Percentiles rank a stretch among this genome's conserved stretches.
Conservation (phyloP, 257 asterid genomes). For the Solanum medicagineum region DNA sequence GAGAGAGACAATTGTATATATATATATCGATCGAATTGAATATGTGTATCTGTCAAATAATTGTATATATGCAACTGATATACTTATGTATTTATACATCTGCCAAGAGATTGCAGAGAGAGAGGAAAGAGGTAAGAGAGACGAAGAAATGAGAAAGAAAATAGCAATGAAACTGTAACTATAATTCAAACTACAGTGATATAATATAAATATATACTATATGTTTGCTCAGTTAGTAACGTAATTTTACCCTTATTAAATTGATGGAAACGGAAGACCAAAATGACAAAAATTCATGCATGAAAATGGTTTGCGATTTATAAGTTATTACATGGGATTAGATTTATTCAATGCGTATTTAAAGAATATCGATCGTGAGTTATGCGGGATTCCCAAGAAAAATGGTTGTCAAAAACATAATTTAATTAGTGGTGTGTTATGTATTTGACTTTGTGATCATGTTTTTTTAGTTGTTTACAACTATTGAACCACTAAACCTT, state of each 20-base stretch:
- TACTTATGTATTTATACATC: too few relatives aligned
- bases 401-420: not conserved
- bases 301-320: not conserved
- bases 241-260: not conserved
- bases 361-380: not conserved
- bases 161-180: too few relatives aligned
- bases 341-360: not conserved
- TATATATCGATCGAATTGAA: too few relatives aligned
- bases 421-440: not conserved
- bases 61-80: too few relatives aligned
- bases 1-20: too few relatives aligned
- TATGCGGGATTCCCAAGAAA: rapidly evolving
- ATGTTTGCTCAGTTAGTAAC: too few relatives aligned
- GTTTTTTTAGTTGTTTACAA: not conserved
- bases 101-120: too few relatives aligned
- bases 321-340: not conserved
- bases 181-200: too few relatives aligned
- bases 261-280: not conserved
- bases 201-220: too few relatives aligned
- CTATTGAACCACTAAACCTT: not conserved
- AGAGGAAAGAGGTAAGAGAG: too few relatives aligned
- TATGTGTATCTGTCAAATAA: too few relatives aligned
- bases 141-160: too few relatives aligned
- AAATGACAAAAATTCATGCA: not conserved
- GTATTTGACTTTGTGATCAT: not conserved